Evolutionary conservation across 2,329 filamentous ascomycete genomes (phyloP), one percentile per base, ranked within the genome.

Genomic region (Lecanicillium sp.): DNA sequence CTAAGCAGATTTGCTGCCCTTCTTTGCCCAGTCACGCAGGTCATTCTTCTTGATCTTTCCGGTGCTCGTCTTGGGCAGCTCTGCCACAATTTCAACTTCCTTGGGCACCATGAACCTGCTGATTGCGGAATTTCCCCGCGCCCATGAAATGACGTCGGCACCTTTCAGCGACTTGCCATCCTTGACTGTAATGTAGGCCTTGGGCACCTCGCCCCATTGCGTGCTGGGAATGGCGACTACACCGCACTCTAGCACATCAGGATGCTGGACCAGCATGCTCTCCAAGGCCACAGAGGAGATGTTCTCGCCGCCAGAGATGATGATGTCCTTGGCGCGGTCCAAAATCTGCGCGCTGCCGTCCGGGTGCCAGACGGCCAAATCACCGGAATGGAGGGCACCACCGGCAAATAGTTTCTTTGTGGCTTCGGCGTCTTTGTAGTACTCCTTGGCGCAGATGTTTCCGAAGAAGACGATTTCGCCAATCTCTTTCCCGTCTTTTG

Each of bases 21-120:
- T 48, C 60, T 79, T 87, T 2, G 86, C 87, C 91, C 90, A 95
- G 56, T 88, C 85, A 51, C 93, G 73, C 48, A 98, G 67, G 6
- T 95, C 80, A 60, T 95, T 97, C 80, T 98, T 98, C 77, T 89
- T 84, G 51, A 97, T 77, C 76, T 98, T 98, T 3, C 93, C 93
- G 1, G 93, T 98, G 65, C 87, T 93, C 23, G 93, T 98, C 78
- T 98, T 98, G 9, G 93, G 93, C 55, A 98, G 72, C 65, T 96
- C 90, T 5, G 71, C 56, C n/a, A 98, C 80, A 36, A 97, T 72
- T 65, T 95, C 87, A 1, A 84, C 78, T 61, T 84, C 81, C 33
- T 76, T 66, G 21, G 81, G 81, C 12, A 86, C 83, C 93, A 97
- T 97, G 62, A 96, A 98, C 55, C 83, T 82, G 68, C 86, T 90